Evolutionary conservation across 164 flowering plant genomes (phyloP).

Genomic region (Magnolia kwangsiensis): DNA sequence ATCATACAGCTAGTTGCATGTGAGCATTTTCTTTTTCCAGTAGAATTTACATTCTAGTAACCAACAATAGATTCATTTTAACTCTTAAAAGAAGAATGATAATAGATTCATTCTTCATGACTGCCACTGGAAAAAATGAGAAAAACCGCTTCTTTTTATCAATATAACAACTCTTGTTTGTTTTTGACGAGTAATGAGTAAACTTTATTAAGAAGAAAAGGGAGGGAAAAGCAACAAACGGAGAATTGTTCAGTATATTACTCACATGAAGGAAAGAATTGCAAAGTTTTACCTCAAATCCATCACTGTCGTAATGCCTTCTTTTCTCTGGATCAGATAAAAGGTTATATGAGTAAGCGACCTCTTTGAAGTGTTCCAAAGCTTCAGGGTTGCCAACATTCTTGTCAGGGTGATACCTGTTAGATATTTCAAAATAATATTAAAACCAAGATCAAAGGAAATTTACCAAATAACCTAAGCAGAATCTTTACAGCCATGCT

Average conservation of each 20-base stretch:
- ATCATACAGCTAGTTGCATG: too few species aligned
- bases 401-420: slow-evolving; percentile 24
- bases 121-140: too few species aligned
- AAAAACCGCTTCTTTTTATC: too few species aligned
- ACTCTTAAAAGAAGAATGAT: too few species aligned
- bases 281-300: slow-evolving; percentile 20
- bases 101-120: too few species aligned
- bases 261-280: neutral
- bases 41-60: too few species aligned
- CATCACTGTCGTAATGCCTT: slow-evolving; percentile 20
- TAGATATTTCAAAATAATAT: neutral
- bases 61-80: too few species aligned
- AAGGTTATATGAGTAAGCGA: slow-evolving; percentile 24
- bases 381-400: slow-evolving; percentile 20
- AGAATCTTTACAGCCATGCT: neutral
- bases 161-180: too few species aligned
- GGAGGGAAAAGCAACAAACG: neutral
- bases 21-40: too few species aligned
- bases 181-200: too few species aligned
- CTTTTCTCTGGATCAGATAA: slow-evolving; percentile 19
- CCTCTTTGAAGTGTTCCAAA: slow-evolving; percentile 20
- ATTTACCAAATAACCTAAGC: neutral
- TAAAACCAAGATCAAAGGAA: neutral
- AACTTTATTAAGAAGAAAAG: too few species aligned
- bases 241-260: neutral